A percentile compares a stretch with the other conserved stretches of the same genome.
Evolutionary conservation across 2,329 filamentous ascomycete species (phyloP).

Genomic region (Sordariomycetes sp.): DNA sequence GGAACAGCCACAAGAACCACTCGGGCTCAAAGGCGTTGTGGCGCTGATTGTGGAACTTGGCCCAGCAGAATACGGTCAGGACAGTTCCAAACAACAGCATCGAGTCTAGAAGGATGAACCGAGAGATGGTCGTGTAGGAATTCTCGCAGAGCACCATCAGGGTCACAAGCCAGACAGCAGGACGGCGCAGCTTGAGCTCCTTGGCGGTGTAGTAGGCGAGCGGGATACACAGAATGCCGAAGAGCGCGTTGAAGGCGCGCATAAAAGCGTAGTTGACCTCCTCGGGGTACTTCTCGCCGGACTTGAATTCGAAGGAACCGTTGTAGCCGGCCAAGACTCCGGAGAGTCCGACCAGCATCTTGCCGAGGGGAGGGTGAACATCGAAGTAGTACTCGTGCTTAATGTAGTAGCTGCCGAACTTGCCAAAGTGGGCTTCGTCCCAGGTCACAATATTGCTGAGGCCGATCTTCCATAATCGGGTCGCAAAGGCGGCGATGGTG

Average conservation of each 20-base stretch:
- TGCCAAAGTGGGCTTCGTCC: slow-evolving; percentile 72
- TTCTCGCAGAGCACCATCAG: slow-evolving; percentile 98
- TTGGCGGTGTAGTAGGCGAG: slow-evolving; percentile 92
- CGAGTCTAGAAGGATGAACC: slow-evolving; percentile 95
- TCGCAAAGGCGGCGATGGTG: slow-evolving; percentile 54
- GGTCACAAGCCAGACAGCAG: slow-evolving; percentile 89
- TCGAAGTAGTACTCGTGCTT: slow-evolving; percentile 98
- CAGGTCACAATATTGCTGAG: slow-evolving; percentile 58
- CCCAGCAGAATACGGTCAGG: slow-evolving; percentile 93
- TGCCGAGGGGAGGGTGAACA: slow-evolving; percentile 89
- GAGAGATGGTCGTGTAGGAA: slow-evolving; percentile 97
- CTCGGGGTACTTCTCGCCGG: slow-evolving; percentile 86
- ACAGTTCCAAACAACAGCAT: slow-evolving; percentile 99
- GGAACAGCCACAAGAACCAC: slow-evolving; percentile 91
- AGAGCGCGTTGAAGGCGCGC: slow-evolving; percentile 94
- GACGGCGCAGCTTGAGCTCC: slow-evolving; percentile 77
- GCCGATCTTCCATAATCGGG: slow-evolving; percentile 61
- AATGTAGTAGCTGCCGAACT: slow-evolving; percentile 98
- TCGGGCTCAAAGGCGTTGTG: slow-evolving; percentile 78
- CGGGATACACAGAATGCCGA: slow-evolving; percentile 86
- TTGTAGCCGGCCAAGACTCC: slow-evolving; percentile 97
- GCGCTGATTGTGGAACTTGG: slow-evolving; percentile 87
- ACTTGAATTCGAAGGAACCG: slow-evolving; percentile 99
- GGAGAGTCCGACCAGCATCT: slow-evolving; percentile 95
- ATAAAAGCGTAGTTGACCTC: slow-evolving; percentile 97